A percentile compares a stretch with the other conserved stretches of the same genome.
phyloP scores from a whole-genome alignment of 2,329 filamentous ascomycete genomes.

The Aspergillus jensenii region DNA sequence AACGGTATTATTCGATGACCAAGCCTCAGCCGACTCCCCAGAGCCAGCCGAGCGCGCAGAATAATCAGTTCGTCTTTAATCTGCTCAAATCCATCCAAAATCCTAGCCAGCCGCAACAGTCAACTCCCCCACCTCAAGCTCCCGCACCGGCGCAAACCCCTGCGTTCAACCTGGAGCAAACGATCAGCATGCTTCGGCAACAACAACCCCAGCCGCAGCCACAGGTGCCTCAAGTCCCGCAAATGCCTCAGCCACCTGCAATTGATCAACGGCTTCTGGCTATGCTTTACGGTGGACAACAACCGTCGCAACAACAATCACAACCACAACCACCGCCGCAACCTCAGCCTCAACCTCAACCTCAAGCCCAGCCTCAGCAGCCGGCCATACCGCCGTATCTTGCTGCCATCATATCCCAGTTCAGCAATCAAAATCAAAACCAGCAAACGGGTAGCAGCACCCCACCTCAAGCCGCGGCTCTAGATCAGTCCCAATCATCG shows the following conservation, averaged over 20 bases:
- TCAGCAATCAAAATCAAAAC: conserved; percentile 24
- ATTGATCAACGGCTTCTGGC: conserved; percentile 42
- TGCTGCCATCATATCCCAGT: conserved; percentile 35
- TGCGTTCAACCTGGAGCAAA: conserved; percentile 33
- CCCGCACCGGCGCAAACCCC: conserved; percentile 22
- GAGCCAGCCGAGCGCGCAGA: conserved; percentile 15
- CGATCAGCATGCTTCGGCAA: conserved; percentile 41
- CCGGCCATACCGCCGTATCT: conserved; percentile 33
- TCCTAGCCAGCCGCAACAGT: conserved; percentile 31
- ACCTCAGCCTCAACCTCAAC: conserved; percentile 28
- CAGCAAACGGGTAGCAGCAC: conserved; percentile 17
- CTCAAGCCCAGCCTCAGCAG: conserved; percentile 26
- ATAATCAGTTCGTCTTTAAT: conserved; percentile 36
- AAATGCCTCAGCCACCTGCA: conserved; percentile 26
- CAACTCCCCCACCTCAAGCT: conserved; percentile 29
- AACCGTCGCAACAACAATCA: conserved; percentile 32
- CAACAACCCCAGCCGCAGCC: conserved; percentile 26
- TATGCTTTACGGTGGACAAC: conserved; percentile 34
- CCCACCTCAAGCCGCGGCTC: conserved; percentile 8
- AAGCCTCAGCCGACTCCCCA: conserved; percentile 29
- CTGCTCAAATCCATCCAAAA: conserved; percentile 43
- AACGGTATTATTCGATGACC: conserved; percentile 39
- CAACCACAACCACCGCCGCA: conserved; percentile 24
- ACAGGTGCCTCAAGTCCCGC: conserved; percentile 29
- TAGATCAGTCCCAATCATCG: neutral